Conservation (phyloP, 495 filamentous ascomycete genomes). For the Emericellopsis terricola region DNA sequence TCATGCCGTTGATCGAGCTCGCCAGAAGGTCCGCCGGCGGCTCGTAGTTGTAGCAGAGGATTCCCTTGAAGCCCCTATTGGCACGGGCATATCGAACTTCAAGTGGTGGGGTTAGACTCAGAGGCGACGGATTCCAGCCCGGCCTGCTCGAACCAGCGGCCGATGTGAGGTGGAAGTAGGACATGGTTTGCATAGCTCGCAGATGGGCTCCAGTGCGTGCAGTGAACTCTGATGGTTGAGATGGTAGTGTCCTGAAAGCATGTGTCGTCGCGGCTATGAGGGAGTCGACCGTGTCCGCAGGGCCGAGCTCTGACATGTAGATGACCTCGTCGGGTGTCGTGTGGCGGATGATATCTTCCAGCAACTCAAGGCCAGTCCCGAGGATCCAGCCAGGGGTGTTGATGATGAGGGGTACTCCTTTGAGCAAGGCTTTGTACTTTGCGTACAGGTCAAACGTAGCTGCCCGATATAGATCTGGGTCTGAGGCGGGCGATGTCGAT, state of each 20-base stretch:
- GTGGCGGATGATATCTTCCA: conserved; percentile 39
- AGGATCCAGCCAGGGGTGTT: conserved; percentile 77
- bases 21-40: conserved; percentile 16
- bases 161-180: conserved; percentile 44
- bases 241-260: conserved; percentile 29
- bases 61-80: conserved; percentile 15
- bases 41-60: conserved; percentile 30
- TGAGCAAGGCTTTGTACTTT: conserved; percentile 33
- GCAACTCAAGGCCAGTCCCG: conserved; percentile 52
- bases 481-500: conserved; percentile 45
- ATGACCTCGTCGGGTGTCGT: conserved; percentile 39
- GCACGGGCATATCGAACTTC: conserved; percentile 18
- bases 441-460: conserved; percentile 50
- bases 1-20: conserved; percentile 25
- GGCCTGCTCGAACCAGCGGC: not conserved
- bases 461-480: conserved; percentile 51
- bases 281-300: conserved; percentile 41
- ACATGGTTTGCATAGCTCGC: conserved; percentile 62
- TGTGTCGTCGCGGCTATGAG: conserved; percentile 20
- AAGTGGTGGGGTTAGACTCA: conserved; percentile 21
- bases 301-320: conserved; percentile 59
- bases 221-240: conserved; percentile 41
- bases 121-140: conserved; percentile 18
- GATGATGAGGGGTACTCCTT: conserved; percentile 46
- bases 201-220: conserved; percentile 51